A percentile compares a stretch with the other conserved stretches of the same genome.
Conservation (phyloP, 2,329 filamentous ascomycete genomes). For the Fusarium acutatum region DNA sequence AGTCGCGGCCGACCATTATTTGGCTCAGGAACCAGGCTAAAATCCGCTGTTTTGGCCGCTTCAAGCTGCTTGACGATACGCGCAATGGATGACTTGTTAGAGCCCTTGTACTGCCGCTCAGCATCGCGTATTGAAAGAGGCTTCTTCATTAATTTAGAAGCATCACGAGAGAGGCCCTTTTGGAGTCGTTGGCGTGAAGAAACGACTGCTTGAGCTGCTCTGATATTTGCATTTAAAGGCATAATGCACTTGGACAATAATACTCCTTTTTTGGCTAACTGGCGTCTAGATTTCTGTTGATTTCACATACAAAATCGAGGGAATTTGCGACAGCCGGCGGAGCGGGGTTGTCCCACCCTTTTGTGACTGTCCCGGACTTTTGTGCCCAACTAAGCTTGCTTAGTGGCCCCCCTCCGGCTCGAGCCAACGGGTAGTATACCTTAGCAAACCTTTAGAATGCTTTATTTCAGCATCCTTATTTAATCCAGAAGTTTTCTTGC, state of each 20-base stretch:
- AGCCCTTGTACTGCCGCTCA: neutral
- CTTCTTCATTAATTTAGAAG: neutral
- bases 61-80: neutral
- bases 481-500: accelerated
- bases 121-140: neutral
- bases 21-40: neutral
- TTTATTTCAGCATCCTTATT: too few relatives aligned
- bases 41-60: neutral
- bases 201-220: neutral
- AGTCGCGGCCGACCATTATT: neutral
- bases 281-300: too few relatives aligned
- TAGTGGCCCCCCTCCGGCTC: too few relatives aligned
- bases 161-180: neutral
- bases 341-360: too few relatives aligned
- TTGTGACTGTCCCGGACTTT: too few relatives aligned
- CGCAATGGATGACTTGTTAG: neutral
- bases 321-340: too few relatives aligned
- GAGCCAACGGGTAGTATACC: too few relatives aligned
- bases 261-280: neutral
- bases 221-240: neutral
- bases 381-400: too few relatives aligned
- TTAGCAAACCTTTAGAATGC: too few relatives aligned
- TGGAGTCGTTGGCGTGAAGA: neutral
- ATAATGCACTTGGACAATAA: neutral
- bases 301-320: too few relatives aligned